These are phyloP conservation scores for Suillus placidus DNA, from an alignment of 768 basidiomycete genomes.

Conservation along the genomic window DNA sequence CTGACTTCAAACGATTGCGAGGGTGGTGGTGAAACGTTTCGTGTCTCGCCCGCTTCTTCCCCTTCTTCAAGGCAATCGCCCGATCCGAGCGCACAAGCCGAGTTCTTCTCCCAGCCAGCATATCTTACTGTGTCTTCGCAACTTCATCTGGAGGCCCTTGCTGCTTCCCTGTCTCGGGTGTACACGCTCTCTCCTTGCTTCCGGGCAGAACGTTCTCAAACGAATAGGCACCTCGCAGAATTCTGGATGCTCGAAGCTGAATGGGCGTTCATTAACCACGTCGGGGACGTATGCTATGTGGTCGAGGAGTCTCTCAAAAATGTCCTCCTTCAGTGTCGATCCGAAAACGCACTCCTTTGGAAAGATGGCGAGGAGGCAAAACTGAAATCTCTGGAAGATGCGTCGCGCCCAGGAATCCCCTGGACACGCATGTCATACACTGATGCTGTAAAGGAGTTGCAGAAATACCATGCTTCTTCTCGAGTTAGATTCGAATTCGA, in stretches of 20 bases:
- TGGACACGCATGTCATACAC: constrained; percentile 84
- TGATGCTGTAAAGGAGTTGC: constrained; percentile 67
- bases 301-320: constrained; percentile 58
- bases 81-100: constrained; percentile 30
- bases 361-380: constrained; percentile 41
- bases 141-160: constrained; percentile 89
- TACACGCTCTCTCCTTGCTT: constrained; percentile 95
- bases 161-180: constrained; percentile 75
- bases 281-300: constrained; percentile 55
- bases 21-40: constrained; percentile 93
- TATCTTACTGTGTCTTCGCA: constrained; percentile 96
- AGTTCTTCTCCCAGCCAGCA: constrained; percentile 77
- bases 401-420: constrained; percentile 34
- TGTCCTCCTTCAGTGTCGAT: constrained; percentile 33
- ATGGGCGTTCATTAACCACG: constrained; percentile 60
- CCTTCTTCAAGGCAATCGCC: constrained; percentile 16
- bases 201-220: constrained; percentile 88
- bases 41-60: constrained; percentile 49
- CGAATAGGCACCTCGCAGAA: constrained; percentile 91
- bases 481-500: constrained; percentile 49
- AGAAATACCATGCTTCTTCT: constrained; percentile 34
- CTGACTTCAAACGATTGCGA: constrained; percentile 93
- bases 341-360: constrained; percentile 38
- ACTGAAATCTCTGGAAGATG: constrained; percentile 37
- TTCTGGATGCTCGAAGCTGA: constrained; percentile 99